Conservation (phyloP, 2,329 filamentous ascomycete species). For the Aureobasidium sp. region DNA sequence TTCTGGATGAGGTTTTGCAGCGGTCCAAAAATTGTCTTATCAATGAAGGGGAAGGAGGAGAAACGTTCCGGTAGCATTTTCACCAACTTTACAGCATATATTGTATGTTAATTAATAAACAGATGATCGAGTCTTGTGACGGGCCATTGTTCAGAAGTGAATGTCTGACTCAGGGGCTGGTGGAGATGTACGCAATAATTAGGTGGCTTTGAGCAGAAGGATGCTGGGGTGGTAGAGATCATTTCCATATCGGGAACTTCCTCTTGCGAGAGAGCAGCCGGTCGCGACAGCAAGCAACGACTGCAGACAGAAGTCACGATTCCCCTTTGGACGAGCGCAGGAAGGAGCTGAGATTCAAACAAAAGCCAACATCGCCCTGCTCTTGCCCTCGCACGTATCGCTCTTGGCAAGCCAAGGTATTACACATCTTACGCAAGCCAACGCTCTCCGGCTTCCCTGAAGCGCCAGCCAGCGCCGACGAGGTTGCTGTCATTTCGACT, state of each 20-base stretch:
- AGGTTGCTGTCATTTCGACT: conserved; percentile 6
- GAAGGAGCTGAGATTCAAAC: neutral
- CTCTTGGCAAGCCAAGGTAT: neutral
- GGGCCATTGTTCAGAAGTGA: neutral
- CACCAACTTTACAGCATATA: conserved; percentile 4
- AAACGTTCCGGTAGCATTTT: neutral
- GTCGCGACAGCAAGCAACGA: conserved; percentile 1
- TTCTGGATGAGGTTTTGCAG: neutral
- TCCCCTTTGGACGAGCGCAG: neutral
- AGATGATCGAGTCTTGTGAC: neutral
- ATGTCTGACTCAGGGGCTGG: neutral
- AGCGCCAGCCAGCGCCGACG: neutral
- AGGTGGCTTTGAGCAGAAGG: conserved; percentile 2
- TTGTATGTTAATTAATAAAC: neutral
- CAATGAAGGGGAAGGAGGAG: neutral
- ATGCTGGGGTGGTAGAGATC: neutral
- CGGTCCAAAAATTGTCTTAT: neutral
- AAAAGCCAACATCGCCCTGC: neutral
- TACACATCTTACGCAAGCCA: neutral
- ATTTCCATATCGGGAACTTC: neutral
- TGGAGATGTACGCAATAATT: neutral
- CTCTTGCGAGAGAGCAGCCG: neutral
- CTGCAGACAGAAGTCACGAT: neutral
- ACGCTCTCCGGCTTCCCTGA: neutral
- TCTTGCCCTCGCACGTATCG: neutral